A percentile compares a stretch with the other conserved stretches of the same genome.
Evolutionary conservation across 257 asterid genomes (phyloP).

Genomic region (Cinchona pubescens): DNA sequence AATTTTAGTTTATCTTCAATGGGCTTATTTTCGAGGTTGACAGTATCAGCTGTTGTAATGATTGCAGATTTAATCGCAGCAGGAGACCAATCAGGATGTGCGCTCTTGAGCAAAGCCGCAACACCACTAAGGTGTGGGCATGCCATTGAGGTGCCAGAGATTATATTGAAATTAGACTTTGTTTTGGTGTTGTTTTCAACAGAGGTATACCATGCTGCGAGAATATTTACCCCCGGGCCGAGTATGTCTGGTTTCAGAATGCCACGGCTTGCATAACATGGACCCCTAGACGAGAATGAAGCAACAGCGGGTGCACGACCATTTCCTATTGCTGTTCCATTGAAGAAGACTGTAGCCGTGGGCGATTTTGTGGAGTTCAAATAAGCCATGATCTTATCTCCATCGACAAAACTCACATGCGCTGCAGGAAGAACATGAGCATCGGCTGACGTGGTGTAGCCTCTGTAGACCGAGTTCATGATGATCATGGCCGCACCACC

Average conservation of each 20-base stretch:
- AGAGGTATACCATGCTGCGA: no score
- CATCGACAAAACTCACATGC: constrained; percentile 5
- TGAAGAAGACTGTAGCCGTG: background rate
- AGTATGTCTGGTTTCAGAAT: constrained; percentile 23
- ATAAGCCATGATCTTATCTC: constrained; percentile 4
- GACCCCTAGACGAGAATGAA: constrained; percentile 24
- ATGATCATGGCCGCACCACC: constrained; percentile 22
- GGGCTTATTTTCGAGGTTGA: no score
- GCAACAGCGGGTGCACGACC: constrained; percentile 12
- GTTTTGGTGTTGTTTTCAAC: no score
- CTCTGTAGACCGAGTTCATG: background rate
- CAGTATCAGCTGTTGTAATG: no score
- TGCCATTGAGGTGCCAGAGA: no score
- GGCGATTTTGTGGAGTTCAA: constrained; percentile 8
- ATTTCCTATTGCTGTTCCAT: constrained; percentile 15
- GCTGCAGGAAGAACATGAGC: constrained; percentile 7
- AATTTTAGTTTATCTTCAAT: no score
- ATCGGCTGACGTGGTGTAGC: background rate
- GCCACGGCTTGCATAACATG: constrained; percentile 1
- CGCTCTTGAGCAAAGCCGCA: no score
- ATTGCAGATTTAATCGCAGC: no score
- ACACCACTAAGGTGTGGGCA: no score
- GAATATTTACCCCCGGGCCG: no score
- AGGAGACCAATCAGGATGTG: no score
- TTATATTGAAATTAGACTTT: no score